These are phyloP conservation scores for Cyclospora cayetanensis DNA, from an alignment of 169 alveolate genomes.

Conservation along the genomic window DNA sequence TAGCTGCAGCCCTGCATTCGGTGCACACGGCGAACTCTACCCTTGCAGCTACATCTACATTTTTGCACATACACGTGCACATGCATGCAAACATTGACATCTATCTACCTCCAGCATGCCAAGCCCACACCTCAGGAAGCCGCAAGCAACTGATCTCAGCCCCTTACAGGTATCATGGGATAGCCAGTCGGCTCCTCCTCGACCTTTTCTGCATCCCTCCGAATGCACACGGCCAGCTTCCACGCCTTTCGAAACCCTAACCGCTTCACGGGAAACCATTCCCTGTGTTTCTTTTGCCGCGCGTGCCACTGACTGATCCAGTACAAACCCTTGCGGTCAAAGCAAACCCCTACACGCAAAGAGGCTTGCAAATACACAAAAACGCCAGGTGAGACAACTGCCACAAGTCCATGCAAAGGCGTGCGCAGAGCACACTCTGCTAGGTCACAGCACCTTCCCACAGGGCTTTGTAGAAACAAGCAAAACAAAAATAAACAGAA, in stretches of 20 bases:
- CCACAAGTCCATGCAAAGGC: no score
- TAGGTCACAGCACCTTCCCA: background rate
- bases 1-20: no score
- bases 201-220: constrained; percentile 58
- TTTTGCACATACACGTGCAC: background rate
- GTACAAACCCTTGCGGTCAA: constrained; percentile 53
- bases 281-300: constrained; percentile 61
- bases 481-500: background rate
- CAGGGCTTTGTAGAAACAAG: background rate
- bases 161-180: background rate
- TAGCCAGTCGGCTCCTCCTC: constrained; percentile 12
- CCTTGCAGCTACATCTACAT: background rate
- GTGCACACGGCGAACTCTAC: no score
- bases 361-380: background rate
- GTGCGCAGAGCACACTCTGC: no score
- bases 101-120: background rate
- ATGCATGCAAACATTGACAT: background rate
- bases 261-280: constrained; percentile 51
- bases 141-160: no score
- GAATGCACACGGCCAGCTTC: constrained; percentile 49
- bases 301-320: constrained; percentile 67
- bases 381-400: background rate
- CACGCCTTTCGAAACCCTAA: constrained; percentile 50
- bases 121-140: background rate
- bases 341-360: constrained; percentile 43